phyloP scores from a whole-genome alignment of 2,329 filamentous ascomycete genomes.

The Penicillium sp. region DNA sequence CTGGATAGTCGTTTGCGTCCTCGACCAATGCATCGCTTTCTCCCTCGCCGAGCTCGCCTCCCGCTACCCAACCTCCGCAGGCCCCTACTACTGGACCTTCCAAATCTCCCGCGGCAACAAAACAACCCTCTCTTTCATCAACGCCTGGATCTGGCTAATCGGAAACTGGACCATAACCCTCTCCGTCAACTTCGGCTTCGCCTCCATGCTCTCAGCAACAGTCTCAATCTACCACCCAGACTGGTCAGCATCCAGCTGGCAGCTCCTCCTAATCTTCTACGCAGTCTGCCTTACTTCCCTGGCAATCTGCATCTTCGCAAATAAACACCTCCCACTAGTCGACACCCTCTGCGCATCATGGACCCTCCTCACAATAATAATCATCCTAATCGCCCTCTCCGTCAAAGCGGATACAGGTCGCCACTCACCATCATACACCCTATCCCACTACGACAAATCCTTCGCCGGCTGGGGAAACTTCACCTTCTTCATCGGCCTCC shows the following conservation, averaged over 20 bases:
- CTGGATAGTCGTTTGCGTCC: slow-evolving; percentile 55
- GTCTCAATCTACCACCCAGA: slow-evolving; percentile 57
- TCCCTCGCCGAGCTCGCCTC: slow-evolving; percentile 55
- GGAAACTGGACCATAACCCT: slow-evolving; percentile 56
- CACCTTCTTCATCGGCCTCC: slow-evolving; percentile 62
- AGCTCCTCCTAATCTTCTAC: slow-evolving; percentile 70
- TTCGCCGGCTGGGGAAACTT: slow-evolving; percentile 60
- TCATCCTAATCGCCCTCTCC: slow-evolving; percentile 58
- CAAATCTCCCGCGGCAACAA: slow-evolving; percentile 48
- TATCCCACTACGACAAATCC: slow-evolving; percentile 58
- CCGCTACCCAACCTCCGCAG: slow-evolving; percentile 54
- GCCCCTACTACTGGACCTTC: slow-evolving; percentile 57
- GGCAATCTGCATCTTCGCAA: slow-evolving; percentile 65
- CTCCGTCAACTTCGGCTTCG: slow-evolving; percentile 58
- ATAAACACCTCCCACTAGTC: slow-evolving; percentile 64
- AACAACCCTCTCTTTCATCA: slow-evolving; percentile 52
- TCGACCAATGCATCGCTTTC: slow-evolving; percentile 55
- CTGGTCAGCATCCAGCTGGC: slow-evolving; percentile 58
- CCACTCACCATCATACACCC: slow-evolving; percentile 52
- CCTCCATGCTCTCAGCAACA: slow-evolving; percentile 54
- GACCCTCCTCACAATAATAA: slow-evolving; percentile 56
- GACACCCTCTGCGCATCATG: slow-evolving; percentile 60
- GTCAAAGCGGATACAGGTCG: slow-evolving; percentile 56
- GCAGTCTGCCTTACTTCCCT: slow-evolving; percentile 66
- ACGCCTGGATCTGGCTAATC: slow-evolving; percentile 55